Percentiles rank a stretch among this genome's conserved stretches.
These are phyloP conservation scores for Beauveria brongniartii DNA, from an alignment of 2,329 filamentous ascomycete genomes.

Conservation along the genomic window DNA sequence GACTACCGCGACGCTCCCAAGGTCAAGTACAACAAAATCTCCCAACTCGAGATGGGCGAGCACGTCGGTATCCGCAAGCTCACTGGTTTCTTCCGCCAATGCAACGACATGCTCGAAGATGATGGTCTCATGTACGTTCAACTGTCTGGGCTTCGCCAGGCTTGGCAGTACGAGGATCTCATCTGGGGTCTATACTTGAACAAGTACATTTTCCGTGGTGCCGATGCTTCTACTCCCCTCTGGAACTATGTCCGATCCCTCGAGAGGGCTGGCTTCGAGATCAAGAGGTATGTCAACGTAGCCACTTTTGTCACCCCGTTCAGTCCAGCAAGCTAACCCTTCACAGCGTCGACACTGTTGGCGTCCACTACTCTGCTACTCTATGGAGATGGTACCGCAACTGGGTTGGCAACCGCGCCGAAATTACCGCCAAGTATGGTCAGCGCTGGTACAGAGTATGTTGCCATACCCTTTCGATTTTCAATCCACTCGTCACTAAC, in stretches of 20 bases:
- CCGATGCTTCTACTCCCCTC: conserved; percentile 88
- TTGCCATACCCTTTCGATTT: conserved; percentile 1
- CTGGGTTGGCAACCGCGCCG: conserved; percentile 90
- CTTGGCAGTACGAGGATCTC: conserved; percentile 96
- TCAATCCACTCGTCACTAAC: background rate
- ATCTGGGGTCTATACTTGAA: conserved; percentile 99
- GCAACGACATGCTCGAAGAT: conserved; percentile 92
- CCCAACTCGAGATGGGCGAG: conserved; percentile 96
- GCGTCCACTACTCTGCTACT: conserved; percentile 94
- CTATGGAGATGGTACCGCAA: conserved; percentile 98
- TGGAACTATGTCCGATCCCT: conserved; percentile 79
- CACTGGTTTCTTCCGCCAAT: conserved; percentile 70
- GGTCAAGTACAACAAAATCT: conserved; percentile 87
- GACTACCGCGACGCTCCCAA: conserved; percentile 93
- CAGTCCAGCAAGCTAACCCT: background rate
- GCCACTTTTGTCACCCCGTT: background rate
- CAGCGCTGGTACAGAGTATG: conserved; percentile 89
- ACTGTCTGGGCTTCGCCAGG: conserved; percentile 85
- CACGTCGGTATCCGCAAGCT: conserved; percentile 95
- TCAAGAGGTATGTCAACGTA: conserved; percentile 53
- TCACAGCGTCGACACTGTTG: conserved; percentile 70
- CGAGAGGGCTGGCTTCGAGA: conserved; percentile 63
- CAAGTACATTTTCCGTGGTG: conserved; percentile 97
- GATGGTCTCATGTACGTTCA: conserved; percentile 95
- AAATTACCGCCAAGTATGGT: conserved; percentile 92